Base-by-base conservation (phyloP, 495 filamentous ascomycete species). In the Schizothecium vesticola region DNA sequence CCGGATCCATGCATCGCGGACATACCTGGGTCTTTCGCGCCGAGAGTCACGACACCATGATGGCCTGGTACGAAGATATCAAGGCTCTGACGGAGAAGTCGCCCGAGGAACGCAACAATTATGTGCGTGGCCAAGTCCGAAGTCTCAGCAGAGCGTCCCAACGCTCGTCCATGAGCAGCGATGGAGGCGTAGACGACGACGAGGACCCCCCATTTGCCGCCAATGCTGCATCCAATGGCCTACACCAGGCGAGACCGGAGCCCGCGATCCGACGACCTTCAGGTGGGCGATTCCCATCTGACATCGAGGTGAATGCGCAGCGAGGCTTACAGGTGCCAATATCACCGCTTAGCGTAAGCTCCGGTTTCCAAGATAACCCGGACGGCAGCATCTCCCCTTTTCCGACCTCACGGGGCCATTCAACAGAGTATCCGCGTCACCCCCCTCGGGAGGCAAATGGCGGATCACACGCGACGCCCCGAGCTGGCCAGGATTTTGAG, bases 21-120 rank as follows among this genome's bases (percentile, higher is more conserved):
- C 95, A 99, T 75, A 93, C 92, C 13, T 99, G 95, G 95, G 94
- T 98, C 7, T 98, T 99, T 83, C 88, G 95, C 58, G 93, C 93
- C 11, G 95, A 98, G 78, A 91, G 91, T 33, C 88, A 96, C 78
- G 96, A 97, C 68, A 96, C 92, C 10, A 97, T 99, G 96, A 88
- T 96, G 82, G 91, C 92, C 26, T 97, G 94, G 95, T 97, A 93
- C 76, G 88, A 92, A 57, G 95, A 97, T 74, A 96, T 99, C 70
- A 92, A 92, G 72, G 86, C 83, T 51, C 82, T 98, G 63, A 97
- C 89, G 16, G 92, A 92, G 77, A 92, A 90, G 74, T 92, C 89
- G n/a, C 92, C 93, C 26, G 91, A 96, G 73, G 93, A 96, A 66
- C 88, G 94, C 3, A 90, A 90, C 73, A 92, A 90, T 21, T 97